Base-by-base conservation (phyloP, 768 basidiomycete species). In the Lentinula sp. region DNA sequence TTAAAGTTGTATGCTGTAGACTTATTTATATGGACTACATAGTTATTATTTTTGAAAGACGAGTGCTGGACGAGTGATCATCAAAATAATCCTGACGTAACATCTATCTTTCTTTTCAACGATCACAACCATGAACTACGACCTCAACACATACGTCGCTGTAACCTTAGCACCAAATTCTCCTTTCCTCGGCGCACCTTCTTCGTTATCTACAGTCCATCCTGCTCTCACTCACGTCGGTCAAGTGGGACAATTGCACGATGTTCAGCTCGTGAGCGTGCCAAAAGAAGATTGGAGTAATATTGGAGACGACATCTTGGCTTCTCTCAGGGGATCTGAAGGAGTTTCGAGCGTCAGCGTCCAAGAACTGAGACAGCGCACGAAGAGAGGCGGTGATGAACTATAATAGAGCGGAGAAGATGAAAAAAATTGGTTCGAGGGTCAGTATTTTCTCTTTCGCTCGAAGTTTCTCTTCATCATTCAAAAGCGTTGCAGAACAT, bases 251-350 rank as follows among this genome's bases (percentile, higher is more conserved):
- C 67, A 71, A 60, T 63, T 81, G 61, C 60, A 69, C 15, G 78
- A 81, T 62, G 78, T 81, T 15, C 80, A 79, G 60, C 65, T 81
- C n/a, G 68, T 80, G 60, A 75, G 77, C 68, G 70, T 79, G 4
- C 73, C 79, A 2, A 77, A 76, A 57, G 65, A 61, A 1, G 67
- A 73, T 39, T 80, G 79, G 80, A 68, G 68, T 33, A 54, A 57
- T 42, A 68, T 65, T n/a, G 62, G 63, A 42, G 70, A 66, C 3
- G 73, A 74, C 28, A 68, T 79, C 23, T 48, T 76, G 59, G 65
- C 59, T 7, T 60, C 69, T 0, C 65, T 79, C 56, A 71, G 69
- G 55, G 66, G 59, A 8, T 58, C 66, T 6, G 61, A 66, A 3
- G 76, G 74, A 3, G 71, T 79, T 2, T 61, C 62, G 23, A 68